phyloP scores from a whole-genome alignment of 352 stramenopile species.

The Globisporangium paddicum region DNA sequence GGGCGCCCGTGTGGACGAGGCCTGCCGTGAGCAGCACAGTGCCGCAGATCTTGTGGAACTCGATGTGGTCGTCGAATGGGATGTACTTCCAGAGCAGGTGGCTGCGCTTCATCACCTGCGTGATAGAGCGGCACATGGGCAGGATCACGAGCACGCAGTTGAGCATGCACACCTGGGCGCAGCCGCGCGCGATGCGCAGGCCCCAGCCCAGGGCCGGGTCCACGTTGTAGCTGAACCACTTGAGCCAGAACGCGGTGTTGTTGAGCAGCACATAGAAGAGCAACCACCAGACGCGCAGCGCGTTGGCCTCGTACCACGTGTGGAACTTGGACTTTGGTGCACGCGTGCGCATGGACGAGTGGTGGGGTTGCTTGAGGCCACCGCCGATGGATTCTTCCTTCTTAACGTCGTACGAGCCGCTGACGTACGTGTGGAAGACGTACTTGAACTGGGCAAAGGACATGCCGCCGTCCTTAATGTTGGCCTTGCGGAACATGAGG shows the following conservation, averaged over 20 bases:
- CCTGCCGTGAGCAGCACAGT: constrained; percentile 49
- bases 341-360: constrained; percentile 23
- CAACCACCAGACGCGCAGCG: constrained; percentile 78
- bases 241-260: constrained; percentile 66
- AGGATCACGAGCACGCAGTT: constrained; percentile 74
- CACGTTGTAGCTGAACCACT: constrained; percentile 67
- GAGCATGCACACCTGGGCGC: constrained; percentile 72
- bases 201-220: constrained; percentile 74
- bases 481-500: constrained; percentile 70
- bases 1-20: constrained; percentile 56
- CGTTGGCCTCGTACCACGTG: constrained; percentile 66
- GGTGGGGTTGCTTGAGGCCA: neutral
- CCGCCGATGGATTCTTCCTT: constrained; percentile 19
- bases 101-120: constrained; percentile 64
- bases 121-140: constrained; percentile 77
- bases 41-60: constrained; percentile 75
- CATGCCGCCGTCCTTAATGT: constrained; percentile 55
- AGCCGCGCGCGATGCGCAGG: constrained; percentile 62
- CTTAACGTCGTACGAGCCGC: constrained; percentile 48
- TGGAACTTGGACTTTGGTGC: constrained; percentile 49
- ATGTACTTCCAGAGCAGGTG: constrained; percentile 65
- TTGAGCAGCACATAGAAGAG: constrained; percentile 66
- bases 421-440: constrained; percentile 72
- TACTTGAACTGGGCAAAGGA: constrained; percentile 59
- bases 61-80: constrained; percentile 76